phyloP scores from a whole-genome alignment of 2,329 filamentous ascomycete genomes.

The Aspergillus brasiliensis region DNA sequence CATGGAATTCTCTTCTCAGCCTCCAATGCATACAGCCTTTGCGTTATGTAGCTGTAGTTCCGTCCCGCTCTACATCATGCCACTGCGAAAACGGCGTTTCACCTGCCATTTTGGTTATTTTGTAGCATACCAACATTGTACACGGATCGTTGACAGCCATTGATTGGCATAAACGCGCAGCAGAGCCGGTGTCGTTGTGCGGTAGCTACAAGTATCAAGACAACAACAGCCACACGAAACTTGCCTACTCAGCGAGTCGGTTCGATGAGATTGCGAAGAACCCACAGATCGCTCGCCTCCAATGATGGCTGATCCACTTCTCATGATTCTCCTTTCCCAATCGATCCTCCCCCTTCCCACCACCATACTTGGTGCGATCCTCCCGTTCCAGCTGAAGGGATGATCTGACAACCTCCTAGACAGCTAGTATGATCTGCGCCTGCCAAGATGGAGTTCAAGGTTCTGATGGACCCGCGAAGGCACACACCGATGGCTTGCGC shows the following conservation, averaged over 20 bases:
- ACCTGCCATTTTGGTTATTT: background rate
- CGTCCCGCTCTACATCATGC: background rate
- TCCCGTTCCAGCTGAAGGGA: constrained; percentile 2
- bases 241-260: background rate
- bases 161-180: background rate
- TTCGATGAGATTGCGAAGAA: constrained; percentile 6
- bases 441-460: constrained; percentile 14
- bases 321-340: background rate
- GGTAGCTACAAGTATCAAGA: constrained; percentile 6
- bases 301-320: constrained; percentile 1
- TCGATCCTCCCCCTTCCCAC: background rate
- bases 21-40: background rate
- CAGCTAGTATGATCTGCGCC: constrained; percentile 18
- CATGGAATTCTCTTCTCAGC: background rate
- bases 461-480: constrained; percentile 8
- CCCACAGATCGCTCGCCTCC: constrained; percentile 2
- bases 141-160: background rate
- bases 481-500: constrained; percentile 21
- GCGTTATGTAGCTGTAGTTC: background rate
- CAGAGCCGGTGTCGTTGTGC: constrained; percentile 3
- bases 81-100: background rate
- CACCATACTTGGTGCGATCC: background rate
- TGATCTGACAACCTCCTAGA: background rate
- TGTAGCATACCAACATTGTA: constrained; percentile 9
- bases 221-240: background rate